Evolutionary conservation across 805 yeast species (phyloP).

Genomic region (Komagataella phaffii): DNA sequence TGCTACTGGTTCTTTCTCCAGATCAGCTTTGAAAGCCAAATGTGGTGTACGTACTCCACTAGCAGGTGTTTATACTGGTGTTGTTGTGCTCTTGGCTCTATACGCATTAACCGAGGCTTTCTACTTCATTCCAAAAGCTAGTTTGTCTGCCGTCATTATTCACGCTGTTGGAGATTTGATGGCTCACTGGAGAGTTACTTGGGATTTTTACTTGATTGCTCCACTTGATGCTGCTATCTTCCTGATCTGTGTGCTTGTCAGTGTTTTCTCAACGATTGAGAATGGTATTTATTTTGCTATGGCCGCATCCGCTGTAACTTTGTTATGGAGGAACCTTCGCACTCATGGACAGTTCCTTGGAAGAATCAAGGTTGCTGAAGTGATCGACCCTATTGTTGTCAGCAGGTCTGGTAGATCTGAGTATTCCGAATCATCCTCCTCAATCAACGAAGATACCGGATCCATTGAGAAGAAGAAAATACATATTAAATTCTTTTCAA

Average conservation of each 20-base stretch:
- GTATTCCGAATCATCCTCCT: background rate
- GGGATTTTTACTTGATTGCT: constrained; percentile 54
- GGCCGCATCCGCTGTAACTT: constrained; percentile 65
- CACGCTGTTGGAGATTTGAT: constrained; percentile 86
- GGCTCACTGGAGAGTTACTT: constrained; percentile 53
- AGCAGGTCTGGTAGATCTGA: constrained; percentile 7
- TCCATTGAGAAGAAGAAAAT: constrained; percentile 2
- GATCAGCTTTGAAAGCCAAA: constrained; percentile 88
- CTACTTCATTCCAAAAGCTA: constrained; percentile 83
- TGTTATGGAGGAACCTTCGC: constrained; percentile 63
- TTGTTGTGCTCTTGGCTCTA: constrained; percentile 75
- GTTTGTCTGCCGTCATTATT: constrained; percentile 76
- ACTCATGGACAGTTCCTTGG: constrained; percentile 82
- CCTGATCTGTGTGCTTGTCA: constrained; percentile 55
- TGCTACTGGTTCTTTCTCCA: constrained; percentile 89
- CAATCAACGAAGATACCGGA: constrained; percentile 2
- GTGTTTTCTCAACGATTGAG: constrained; percentile 73
- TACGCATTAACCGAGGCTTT: constrained; percentile 76
- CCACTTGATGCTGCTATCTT: constrained; percentile 71
- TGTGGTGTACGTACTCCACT: constrained; percentile 93
- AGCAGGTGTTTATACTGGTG: constrained; percentile 85
- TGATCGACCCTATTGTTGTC: constrained; percentile 41
- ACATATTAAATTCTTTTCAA: background rate
- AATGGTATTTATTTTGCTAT: constrained; percentile 86
- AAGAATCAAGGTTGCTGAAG: constrained; percentile 56